Conservation (phyloP, 106 monocot genomes). For the Allium cepa region DNA sequence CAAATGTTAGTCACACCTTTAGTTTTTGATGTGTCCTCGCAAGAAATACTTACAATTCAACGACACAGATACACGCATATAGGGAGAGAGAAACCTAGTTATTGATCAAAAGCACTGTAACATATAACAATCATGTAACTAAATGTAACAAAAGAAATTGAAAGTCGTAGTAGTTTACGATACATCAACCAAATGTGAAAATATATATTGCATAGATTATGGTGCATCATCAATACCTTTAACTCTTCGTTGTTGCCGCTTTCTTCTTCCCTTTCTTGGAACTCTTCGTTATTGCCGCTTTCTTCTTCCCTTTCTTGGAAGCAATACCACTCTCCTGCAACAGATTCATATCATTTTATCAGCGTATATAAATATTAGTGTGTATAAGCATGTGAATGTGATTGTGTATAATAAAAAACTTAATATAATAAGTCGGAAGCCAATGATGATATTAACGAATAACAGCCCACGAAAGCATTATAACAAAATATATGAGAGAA, state of each 20-base stretch:
- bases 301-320: constrained; percentile 6
- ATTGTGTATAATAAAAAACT: neutral
- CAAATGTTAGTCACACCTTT: too few relatives aligned
- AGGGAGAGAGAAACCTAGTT: too few relatives aligned
- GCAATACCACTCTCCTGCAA: constrained; percentile 5
- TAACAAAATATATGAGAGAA: neutral
- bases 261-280: constrained; percentile 7
- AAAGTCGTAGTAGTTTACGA: neutral
- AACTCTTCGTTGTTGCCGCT: constrained; percentile 2
- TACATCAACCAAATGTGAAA: neutral
- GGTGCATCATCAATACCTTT: neutral
- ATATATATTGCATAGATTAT: too few relatives aligned
- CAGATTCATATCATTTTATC: neutral
- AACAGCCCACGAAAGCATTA: neutral
- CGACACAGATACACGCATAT: too few relatives aligned
- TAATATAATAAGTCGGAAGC: neutral
- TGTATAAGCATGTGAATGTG: neutral
- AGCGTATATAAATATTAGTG: neutral
- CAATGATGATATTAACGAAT: too few relatives aligned
- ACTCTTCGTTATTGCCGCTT: constrained; percentile 3
- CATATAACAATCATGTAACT: neutral
- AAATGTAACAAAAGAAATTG: neutral
- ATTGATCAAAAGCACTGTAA: too few relatives aligned
- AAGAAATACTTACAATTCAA: too few relatives aligned
- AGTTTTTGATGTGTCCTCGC: too few relatives aligned